Evolutionary conservation across 768 basidiomycete species (phyloP).

Genomic region (Udeniomyces megalosporus): DNA sequence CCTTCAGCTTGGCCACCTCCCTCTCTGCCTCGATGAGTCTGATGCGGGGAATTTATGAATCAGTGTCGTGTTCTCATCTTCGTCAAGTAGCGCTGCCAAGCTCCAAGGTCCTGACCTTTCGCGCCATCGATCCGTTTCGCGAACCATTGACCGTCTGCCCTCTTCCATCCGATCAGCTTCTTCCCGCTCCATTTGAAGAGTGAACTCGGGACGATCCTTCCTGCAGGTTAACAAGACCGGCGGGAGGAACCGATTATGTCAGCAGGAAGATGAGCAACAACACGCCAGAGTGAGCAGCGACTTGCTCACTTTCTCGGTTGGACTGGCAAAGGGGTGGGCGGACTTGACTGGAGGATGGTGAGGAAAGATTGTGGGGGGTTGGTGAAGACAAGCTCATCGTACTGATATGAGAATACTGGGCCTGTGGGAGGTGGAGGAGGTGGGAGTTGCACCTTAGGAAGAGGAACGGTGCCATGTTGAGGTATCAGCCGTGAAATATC

Average conservation of each 20-base stretch:
- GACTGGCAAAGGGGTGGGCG: conserved; percentile 59
- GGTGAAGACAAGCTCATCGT: conserved; percentile 92
- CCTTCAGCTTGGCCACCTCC: conserved; percentile 55
- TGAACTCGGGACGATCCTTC: conserved; percentile 60
- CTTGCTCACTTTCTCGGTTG: conserved; percentile 18
- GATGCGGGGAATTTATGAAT: too few species aligned
- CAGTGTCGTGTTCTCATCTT: too few species aligned
- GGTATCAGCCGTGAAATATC: too few species aligned
- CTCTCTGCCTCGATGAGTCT: conserved; percentile 63
- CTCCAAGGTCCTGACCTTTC: conserved; percentile 5
- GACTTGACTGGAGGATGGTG: conserved; percentile 57
- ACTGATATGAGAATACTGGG: conserved; percentile 93
- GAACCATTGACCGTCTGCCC: conserved; percentile 51
- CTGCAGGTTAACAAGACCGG: conserved; percentile 41
- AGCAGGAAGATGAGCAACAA: background rate
- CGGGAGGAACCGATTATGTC: conserved; percentile 42
- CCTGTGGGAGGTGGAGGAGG: conserved; percentile 16
- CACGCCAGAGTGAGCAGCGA: background rate
- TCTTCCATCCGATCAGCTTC: conserved; percentile 66
- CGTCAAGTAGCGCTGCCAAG: too few species aligned
- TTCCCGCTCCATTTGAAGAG: conserved; percentile 64
- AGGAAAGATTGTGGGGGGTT: conserved; percentile 83
- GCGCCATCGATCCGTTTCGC: conserved; percentile 62
- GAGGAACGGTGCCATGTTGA: conserved; percentile 1
- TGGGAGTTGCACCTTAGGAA: conserved; percentile 2